These are phyloP conservation scores for Cubamyces sp. DNA, from an alignment of 768 basidiomycete species.

Conservation along the genomic window DNA sequence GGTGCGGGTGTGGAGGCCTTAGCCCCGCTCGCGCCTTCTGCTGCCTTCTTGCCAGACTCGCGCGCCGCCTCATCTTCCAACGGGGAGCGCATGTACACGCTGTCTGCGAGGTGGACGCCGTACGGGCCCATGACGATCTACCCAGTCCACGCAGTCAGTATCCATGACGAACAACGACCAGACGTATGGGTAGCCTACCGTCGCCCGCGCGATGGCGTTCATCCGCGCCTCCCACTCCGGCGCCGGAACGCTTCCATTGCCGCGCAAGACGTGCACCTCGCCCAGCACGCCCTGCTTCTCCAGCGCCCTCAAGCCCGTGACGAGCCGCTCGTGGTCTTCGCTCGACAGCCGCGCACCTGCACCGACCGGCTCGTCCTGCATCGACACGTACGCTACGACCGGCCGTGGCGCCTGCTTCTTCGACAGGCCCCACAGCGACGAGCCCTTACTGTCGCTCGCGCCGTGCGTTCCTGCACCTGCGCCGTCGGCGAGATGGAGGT, in stretches of 20 bases:
- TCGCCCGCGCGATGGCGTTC: conserved; percentile 66
- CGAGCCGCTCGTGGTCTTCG: conserved; percentile 62
- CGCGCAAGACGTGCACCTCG: conserved; percentile 59
- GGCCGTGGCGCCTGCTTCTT: conserved; percentile 38
- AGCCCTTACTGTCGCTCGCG: conserved; percentile 42
- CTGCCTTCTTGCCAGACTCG: conserved; percentile 9
- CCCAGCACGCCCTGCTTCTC: conserved; percentile 47
- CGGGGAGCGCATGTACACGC: conserved; percentile 69
- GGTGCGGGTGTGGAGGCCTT: conserved; percentile 37
- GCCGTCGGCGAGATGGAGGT: conserved; percentile 36
- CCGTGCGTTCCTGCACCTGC: conserved; percentile 48
- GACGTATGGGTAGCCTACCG: conserved; percentile 48
- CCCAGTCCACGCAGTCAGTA: conserved; percentile 12
- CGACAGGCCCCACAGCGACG: conserved; percentile 40
- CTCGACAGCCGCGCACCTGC: conserved; percentile 53
- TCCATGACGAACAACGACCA: background rate
- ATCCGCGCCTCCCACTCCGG: conserved; percentile 67
- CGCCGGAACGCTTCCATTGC: conserved; percentile 36
- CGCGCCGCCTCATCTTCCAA: conserved; percentile 28
- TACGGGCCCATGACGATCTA: conserved; percentile 67
- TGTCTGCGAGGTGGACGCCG: conserved; percentile 65
- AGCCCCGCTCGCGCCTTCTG: background rate
- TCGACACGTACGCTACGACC: conserved; percentile 69
- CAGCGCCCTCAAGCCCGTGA: conserved; percentile 59
- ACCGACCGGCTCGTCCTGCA: conserved; percentile 51